phyloP scores from a whole-genome alignment of 805 yeast species.

The Nakazawaea sp. region DNA sequence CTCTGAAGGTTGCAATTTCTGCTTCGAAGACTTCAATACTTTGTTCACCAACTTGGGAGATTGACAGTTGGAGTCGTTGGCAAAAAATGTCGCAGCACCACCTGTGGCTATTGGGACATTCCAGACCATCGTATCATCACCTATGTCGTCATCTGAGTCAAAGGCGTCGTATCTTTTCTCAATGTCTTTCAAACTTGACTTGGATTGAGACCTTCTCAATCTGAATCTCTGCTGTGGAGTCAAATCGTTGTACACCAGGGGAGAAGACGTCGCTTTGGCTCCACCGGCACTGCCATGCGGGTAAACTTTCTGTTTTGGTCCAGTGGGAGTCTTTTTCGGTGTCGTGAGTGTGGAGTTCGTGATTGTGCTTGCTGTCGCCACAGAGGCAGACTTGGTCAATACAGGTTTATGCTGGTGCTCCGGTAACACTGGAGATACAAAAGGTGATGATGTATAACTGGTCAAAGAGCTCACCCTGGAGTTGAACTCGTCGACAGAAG shows the following conservation, averaged over 20 bases:
- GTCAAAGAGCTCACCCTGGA: constrained; percentile 11
- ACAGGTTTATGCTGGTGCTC: neutral
- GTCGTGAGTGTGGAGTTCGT: too few species aligned
- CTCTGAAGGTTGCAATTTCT: constrained; percentile 3
- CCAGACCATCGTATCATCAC: constrained; percentile 36
- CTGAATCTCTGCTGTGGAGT: constrained; percentile 37
- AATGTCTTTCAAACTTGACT: constrained; percentile 24
- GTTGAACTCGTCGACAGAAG: constrained; percentile 6
- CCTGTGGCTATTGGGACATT: constrained; percentile 44
- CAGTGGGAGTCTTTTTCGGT: too few species aligned
- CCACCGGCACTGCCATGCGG: neutral
- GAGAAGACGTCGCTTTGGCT: constrained; percentile 3
- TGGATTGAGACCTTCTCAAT: constrained; percentile 26
- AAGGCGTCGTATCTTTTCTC: constrained; percentile 31
- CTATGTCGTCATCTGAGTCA: constrained; percentile 27
- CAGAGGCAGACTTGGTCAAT: neutral
- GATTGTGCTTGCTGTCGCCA: neutral
- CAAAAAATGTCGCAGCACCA: constrained; percentile 23
- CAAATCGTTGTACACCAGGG: constrained; percentile 13
- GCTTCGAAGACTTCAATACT: constrained; percentile 13
- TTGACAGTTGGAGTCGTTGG: constrained; percentile 4
- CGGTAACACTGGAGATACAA: constrained; percentile 5
- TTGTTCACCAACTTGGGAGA: constrained; percentile 10
- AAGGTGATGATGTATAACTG: constrained; percentile 5
- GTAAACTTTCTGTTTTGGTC: neutral